Evolutionary conservation across 106 monocot species (phyloP), one percentile per base, ranked within the genome.

Genomic region (Chionographis japonica): DNA sequence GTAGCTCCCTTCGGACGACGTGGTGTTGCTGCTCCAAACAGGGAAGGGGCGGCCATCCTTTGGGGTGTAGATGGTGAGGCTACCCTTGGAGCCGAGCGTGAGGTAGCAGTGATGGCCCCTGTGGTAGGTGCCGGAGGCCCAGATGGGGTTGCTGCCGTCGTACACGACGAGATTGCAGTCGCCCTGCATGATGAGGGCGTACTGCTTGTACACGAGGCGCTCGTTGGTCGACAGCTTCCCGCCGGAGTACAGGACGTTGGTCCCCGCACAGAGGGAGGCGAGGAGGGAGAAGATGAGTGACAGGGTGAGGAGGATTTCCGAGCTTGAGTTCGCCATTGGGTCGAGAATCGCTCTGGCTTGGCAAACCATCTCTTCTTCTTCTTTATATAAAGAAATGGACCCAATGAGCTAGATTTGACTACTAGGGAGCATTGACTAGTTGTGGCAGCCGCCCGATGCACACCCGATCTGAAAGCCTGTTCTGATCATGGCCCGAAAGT

Each of bases 121-220:
- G 50, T 13, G 8, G 17, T 6, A 40, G 17, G 68, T 68, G 50
- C 39, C 55, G 68, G 39, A 40, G 11, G 15, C 14, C 55, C 54
- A 68, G 38, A 41, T 40, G 9, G 27, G 2, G 7, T 4, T 40
- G 56, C 6, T 46, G 16, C 27, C 27, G 18, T 49, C 14, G 18
- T 43, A 58, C 2, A 58, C 9, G 19, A 69, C 69, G 7, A 69
- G 69, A 18, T 69, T 69, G 69, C 69, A 69, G 58, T 69, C 69
- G 11, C 19, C 4, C 35, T 54, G 72, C 53, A 69, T 43, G 57
- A 50, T 46, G 56, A 69, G 40, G 9, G 8, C 3, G 69, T 69
- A 69, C 3, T 41, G 20, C 43, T 12, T 8, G 58, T 69, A 58
- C 15, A 5, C 6, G 3, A 69, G 69, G 10, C 4, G 11, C 20